phyloP scores from a whole-genome alignment of 163 green algal genomes.

The Picocystis sp. region DNA sequence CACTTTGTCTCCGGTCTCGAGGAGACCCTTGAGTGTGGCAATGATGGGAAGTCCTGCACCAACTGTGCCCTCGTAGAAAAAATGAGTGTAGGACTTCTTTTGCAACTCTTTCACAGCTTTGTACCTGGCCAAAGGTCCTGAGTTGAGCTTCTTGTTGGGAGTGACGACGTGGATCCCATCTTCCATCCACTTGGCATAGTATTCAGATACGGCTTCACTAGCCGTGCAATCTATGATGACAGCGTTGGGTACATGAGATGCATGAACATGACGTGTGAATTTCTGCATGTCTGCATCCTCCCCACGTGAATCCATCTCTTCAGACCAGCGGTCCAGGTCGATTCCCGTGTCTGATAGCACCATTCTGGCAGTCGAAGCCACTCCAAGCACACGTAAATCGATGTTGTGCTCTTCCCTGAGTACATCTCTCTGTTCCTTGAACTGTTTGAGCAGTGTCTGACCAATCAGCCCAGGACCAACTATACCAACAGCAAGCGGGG shows the following conservation, averaged over 20 bases:
- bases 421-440: constrained; percentile 46
- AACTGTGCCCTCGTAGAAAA: constrained; percentile 89
- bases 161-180: constrained; percentile 91
- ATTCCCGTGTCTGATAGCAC: constrained; percentile 54
- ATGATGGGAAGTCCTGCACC: constrained; percentile 86
- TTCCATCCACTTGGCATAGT: constrained; percentile 67
- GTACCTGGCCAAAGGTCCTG: constrained; percentile 44
- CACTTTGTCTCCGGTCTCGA: constrained; percentile 76
- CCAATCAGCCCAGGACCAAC: constrained; percentile 85
- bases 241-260: constrained; percentile 72
- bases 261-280: constrained; percentile 41
- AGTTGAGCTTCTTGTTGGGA: constrained; percentile 95
- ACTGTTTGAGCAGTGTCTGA: constrained; percentile 69
- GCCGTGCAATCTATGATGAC: constrained; percentile 84
- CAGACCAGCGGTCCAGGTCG: constrained; percentile 56
- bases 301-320: constrained; percentile 26
- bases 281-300: constrained; percentile 24
- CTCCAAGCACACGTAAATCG: constrained; percentile 70
- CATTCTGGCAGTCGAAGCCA: constrained; percentile 54
- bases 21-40: constrained; percentile 73
- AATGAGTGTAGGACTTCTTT: constrained; percentile 79
- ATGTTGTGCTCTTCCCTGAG: constrained; percentile 68
- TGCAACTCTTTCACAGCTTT: constrained; percentile 54
- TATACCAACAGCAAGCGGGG: constrained; percentile 71
- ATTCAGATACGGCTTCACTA: constrained; percentile 37